These are phyloP conservation scores for Begonia loranthoides DNA, from an alignment of 306 rosid genomes.

Conservation along the genomic window DNA sequence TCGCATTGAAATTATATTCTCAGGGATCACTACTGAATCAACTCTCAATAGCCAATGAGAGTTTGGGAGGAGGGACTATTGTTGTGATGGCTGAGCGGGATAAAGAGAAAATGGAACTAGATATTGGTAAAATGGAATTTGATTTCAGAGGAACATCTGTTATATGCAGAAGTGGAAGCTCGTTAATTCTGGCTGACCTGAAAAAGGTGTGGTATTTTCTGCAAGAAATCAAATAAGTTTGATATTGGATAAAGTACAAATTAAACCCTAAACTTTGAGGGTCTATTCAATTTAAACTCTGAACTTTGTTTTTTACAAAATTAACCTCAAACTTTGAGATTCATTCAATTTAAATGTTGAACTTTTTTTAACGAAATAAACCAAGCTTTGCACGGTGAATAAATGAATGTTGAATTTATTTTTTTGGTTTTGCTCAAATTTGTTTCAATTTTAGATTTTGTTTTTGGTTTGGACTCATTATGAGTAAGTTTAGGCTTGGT, in stretches of 20 bases:
- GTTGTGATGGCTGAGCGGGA: conserved; percentile 94
- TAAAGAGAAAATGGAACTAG: conserved; percentile 95
- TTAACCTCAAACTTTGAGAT: too few species aligned
- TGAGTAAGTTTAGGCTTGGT: background rate
- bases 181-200: conserved; percentile 79
- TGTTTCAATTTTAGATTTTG: too few species aligned
- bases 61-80: conserved; percentile 74
- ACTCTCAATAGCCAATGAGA: conserved; percentile 84
- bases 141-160: conserved; percentile 82
- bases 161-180: conserved; percentile 92
- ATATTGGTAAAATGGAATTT: conserved; percentile 90
- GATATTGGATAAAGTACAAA: too few species aligned
- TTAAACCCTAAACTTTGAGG: too few species aligned
- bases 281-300: too few species aligned
- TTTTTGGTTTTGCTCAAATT: too few species aligned
- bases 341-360: too few species aligned
- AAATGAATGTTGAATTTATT: too few species aligned
- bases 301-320: too few species aligned
- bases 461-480: too few species aligned
- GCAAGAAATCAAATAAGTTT: background rate
- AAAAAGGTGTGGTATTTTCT: conserved; percentile 46
- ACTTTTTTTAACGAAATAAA: too few species aligned
- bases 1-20: conserved; percentile 9
- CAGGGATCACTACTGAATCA: conserved; percentile 87
- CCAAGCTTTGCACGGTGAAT: too few species aligned